These are phyloP conservation scores for Prorocentrum cordatum DNA, from an alignment of 169 alveolate species.

Conservation along the genomic window DNA sequence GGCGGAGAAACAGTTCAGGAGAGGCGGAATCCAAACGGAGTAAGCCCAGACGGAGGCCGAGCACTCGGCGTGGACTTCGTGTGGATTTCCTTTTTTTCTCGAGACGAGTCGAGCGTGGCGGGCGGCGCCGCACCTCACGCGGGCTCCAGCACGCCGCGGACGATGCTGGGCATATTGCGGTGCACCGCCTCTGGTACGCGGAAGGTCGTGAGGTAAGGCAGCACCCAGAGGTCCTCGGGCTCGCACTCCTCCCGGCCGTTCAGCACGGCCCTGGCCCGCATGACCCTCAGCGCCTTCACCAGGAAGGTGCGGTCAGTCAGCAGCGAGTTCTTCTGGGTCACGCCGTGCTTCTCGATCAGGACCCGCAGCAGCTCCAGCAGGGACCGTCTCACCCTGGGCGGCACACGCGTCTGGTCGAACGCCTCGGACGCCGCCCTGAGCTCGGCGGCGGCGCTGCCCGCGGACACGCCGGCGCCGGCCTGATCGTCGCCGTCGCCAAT, in stretches of 20 bases:
- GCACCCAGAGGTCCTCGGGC: background rate
- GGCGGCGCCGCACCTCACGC: too few species aligned
- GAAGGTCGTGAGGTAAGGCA: constrained; percentile 6
- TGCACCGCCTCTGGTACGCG: background rate
- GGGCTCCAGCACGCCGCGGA: too few species aligned
- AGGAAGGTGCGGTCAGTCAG: constrained; percentile 45
- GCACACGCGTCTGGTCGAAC: background rate
- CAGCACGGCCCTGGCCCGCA: constrained; percentile 45
- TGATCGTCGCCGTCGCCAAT: background rate
- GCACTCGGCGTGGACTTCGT: too few species aligned
- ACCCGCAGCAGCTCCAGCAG: constrained; percentile 18
- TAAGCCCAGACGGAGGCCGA: too few species aligned
- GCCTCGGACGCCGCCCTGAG: background rate
- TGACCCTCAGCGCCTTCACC: constrained; percentile 30
- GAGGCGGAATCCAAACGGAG: too few species aligned
- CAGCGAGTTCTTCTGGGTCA: constrained; percentile 9
- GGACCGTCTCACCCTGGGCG: background rate
- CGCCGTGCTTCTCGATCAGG: constrained; percentile 16
- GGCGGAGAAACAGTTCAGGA: too few species aligned
- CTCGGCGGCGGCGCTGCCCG: background rate
- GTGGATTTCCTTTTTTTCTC: too few species aligned
- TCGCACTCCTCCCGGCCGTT: constrained; percentile 24
- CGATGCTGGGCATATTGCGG: too few species aligned
- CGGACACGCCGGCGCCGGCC: background rate
- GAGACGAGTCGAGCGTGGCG: too few species aligned